Evolutionary conservation across 2,329 filamentous ascomycete genomes (phyloP), one percentile per base, ranked within the genome.

Genomic region (Talaromyces piceae): DNA sequence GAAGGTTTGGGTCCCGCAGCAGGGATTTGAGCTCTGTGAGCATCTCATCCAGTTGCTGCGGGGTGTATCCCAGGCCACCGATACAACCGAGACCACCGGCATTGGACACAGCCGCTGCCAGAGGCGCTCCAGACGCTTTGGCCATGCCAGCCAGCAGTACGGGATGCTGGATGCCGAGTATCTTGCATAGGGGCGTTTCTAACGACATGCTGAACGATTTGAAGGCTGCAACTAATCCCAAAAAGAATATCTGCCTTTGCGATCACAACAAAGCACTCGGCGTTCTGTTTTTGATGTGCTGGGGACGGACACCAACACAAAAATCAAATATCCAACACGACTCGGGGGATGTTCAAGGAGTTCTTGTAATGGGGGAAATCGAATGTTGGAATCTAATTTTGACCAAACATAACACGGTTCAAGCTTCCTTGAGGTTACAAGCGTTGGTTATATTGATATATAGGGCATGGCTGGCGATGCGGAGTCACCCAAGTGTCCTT

Each of bases 71-170:
- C 0, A 81, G 69, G 0, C 78, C 78, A 27, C 78, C 78, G 54
- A 84, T 78, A 20, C 78, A 79, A 56, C 81, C 81, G 8, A 95
- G 81, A 0, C 89, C 90, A 56, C 90, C 90, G 1, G 89, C 88
- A 65, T 94, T 94, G 64, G 87, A 93, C 31, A 95, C 88, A 5
- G 89, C 88, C 3, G 89, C 89, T 6, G 88, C 89, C 44, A 95
- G 83, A 16, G 77, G 78, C 0, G 86, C 88, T 54, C 86, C 84
- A 0, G 87, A 91, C 8, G 87, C 88, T 56, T 87, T 82, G 2
- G 91, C 91, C 91, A 97, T 97, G 62, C 91, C 91, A 28, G 91
- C 91, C 18, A 96, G 87, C 59, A 96, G 75, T 68, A 97, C 84
- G 37, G 91, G 91, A 72, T 96, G 90, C 59, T 84, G 76, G 70